Base-by-base conservation (phyloP, 305 asterid species). In the Fraxinus velutina region DNA sequence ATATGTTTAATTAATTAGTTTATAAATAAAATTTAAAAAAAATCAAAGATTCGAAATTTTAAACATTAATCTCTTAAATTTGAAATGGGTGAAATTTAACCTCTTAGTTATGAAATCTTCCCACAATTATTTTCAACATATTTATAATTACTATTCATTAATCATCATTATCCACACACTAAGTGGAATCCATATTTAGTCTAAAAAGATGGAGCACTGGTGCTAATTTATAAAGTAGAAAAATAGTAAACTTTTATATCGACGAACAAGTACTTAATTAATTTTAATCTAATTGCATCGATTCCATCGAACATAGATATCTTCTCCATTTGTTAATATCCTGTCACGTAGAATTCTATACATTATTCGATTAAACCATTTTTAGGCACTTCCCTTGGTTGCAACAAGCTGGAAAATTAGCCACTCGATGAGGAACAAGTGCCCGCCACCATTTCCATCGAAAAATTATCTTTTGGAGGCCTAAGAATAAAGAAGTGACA, bases 391-490 rank as follows among this genome's bases (percentile, higher is more conserved):
- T 33, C 82, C 29, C 21, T n/a, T 32, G 30, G 42, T 19, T 2
- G 36, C 80, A 15, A 62, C 55, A 82, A 70, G 87, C 70, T 52
- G 85, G 32, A 87, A 82, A 81, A 73, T 60, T 22, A 1, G 15
- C 71, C n/a, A 8, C 33, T 21, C 15, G n/a, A 62, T 6, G n/a
- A 62, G 72, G 33, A 64, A 22, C n/a, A 88, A 90, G 84, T 83
- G 89, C 79, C 91, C 91, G 15, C 83, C 93, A n/a, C 95, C 92
- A 21, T 91, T 90, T 80, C 62, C 89, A 17, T 86, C 78, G 81
- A 89, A 91, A 83, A 91, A 91, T 10, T 90, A 90, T 78, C 86
- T 89, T 4, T 81, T 89, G 76, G 90, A 90, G 85, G 79, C 39
- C 22, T 90, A 87, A 22, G 90, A 89, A 36, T 85, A 85, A 19